Evolutionary conservation across 1,139 yeast species (phyloP).

Genomic region (Blastobotrys buckinghamii): DNA sequence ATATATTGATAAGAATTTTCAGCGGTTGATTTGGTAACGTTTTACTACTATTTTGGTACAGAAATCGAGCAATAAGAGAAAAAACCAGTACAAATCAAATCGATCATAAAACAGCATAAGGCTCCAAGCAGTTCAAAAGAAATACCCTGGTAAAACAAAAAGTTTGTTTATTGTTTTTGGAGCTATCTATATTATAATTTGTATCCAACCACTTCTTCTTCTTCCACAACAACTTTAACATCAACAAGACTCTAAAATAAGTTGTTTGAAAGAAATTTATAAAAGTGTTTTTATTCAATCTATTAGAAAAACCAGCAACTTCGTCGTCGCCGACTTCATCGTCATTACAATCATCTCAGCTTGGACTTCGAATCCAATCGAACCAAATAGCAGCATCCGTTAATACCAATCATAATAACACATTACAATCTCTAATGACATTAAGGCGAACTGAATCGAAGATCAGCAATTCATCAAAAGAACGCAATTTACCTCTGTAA

Average conservation of each 20-base stretch:
- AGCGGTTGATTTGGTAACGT: too few species aligned
- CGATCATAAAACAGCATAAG: too few species aligned
- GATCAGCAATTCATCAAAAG: conserved; percentile 8
- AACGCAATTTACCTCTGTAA: conserved; percentile 20
- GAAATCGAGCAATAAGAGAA: too few species aligned
- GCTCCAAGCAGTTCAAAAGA: too few species aligned
- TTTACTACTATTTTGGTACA: too few species aligned
- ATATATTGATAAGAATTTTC: too few species aligned
- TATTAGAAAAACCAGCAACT: conserved; percentile 1
- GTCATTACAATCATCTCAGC: not conserved
- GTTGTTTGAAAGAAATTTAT: not conserved
- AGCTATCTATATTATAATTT: too few species aligned
- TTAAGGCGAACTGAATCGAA: conserved; percentile 16
- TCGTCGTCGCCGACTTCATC: not conserved
- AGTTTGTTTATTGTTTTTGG: too few species aligned
- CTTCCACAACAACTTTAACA: not conserved
- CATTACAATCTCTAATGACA: conserved; percentile 12
- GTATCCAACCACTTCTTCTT: not conserved
- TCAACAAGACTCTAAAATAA: not conserved
- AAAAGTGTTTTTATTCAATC: conserved; percentile 9
- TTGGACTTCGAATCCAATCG: conserved; percentile 7
- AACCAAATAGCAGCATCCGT: too few species aligned
- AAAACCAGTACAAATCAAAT: too few species aligned
- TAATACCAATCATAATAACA: too few species aligned
- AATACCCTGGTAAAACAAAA: too few species aligned